Conservation (phyloP, 2,329 filamentous ascomycete genomes). For the Xylariaceae sp. region DNA sequence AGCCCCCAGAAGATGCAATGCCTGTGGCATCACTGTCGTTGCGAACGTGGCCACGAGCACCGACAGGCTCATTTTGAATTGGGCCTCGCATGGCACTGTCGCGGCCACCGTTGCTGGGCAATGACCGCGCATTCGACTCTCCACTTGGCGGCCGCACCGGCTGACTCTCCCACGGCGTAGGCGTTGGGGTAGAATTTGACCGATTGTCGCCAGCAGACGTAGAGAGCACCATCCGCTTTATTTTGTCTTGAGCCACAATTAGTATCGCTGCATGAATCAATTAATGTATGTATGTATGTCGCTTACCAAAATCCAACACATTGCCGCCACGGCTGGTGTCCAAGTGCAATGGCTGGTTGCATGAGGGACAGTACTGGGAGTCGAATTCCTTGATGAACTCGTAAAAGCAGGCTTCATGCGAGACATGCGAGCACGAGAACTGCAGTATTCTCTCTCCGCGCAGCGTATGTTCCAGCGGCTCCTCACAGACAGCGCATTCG, state of each 20-base stretch:
- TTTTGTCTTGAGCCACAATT: constrained; percentile 64
- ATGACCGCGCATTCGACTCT: constrained; percentile 29
- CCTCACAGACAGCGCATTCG: constrained; percentile 94
- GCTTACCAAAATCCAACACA: constrained; percentile 79
- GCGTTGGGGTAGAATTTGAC: constrained; percentile 47
- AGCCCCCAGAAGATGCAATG: constrained; percentile 70
- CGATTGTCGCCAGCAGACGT: constrained; percentile 63
- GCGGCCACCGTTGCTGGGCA: constrained; percentile 23
- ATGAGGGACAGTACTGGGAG: constrained; percentile 88
- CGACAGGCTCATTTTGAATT: constrained; percentile 44
- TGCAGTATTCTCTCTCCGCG: constrained; percentile 91
- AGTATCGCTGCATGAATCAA: constrained; percentile 12
- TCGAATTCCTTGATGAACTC: constrained; percentile 96
- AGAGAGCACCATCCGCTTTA: constrained; percentile 86
- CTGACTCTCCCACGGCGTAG: constrained; percentile 64
- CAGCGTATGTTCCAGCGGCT: constrained; percentile 90
- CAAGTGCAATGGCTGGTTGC: constrained; percentile 83
- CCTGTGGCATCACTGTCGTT: constrained; percentile 77
- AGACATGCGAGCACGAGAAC: constrained; percentile 94
- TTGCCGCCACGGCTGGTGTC: constrained; percentile 92
- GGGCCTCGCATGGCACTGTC: constrained; percentile 32
- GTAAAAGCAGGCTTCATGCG: constrained; percentile 97
- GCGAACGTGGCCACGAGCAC: constrained; percentile 56
- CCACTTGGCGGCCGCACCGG: constrained; percentile 50
- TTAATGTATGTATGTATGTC: not conserved